A percentile compares a stretch with the other conserved stretches of the same genome.
These are phyloP conservation scores for Xylariomycetidae sp. DNA, from an alignment of 2,329 filamentous ascomycete genomes.

Conservation along the genomic window DNA sequence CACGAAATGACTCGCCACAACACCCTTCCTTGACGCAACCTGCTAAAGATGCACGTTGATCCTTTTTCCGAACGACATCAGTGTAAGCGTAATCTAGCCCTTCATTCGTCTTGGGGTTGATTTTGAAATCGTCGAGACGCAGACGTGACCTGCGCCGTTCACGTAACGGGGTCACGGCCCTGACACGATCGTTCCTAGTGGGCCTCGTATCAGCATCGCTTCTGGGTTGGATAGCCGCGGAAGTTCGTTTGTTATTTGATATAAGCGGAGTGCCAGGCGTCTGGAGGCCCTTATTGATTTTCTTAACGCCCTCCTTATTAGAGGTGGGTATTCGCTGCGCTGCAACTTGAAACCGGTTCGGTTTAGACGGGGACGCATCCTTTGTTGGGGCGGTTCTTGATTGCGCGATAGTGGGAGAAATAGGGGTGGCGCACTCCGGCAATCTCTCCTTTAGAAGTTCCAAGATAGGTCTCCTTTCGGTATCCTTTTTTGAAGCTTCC, in stretches of 20 bases:
- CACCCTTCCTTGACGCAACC: slow-evolving; percentile 74
- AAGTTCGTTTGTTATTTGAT: slow-evolving; percentile 4
- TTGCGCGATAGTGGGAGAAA: too few relatives aligned
- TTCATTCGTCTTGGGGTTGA: slow-evolving; percentile 70
- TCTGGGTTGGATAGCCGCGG: slow-evolving; percentile 5
- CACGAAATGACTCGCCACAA: slow-evolving; percentile 67
- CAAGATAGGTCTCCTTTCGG: too few relatives aligned
- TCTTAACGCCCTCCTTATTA: slow-evolving; percentile 19
- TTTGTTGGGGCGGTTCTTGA: slow-evolving; percentile 1
- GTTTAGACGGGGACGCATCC: slow-evolving; percentile 7
- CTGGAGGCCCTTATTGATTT: slow-evolving; percentile 3
- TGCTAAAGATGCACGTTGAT: slow-evolving; percentile 64
- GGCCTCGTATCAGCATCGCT: slow-evolving; percentile 12
- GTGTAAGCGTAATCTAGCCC: slow-evolving; percentile 68
- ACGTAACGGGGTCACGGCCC: slow-evolving; percentile 46
- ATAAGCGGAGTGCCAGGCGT: slow-evolving; percentile 5
- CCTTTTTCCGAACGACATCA: slow-evolving; percentile 68
- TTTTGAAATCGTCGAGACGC: slow-evolving; percentile 69
- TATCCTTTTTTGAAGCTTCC: too few relatives aligned
- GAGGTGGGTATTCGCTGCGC: too few relatives aligned
- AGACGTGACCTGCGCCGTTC: slow-evolving; percentile 53
- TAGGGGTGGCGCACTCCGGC: too few relatives aligned
- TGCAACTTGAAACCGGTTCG: slow-evolving; percentile 24
- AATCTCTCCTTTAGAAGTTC: too few relatives aligned
- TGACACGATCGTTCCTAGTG: slow-evolving; percentile 8